Percentiles rank a stretch among this genome's conserved stretches.
Conservation (phyloP, 139 green algal genomes). For the Raphidocelis subcapitata region DNA sequence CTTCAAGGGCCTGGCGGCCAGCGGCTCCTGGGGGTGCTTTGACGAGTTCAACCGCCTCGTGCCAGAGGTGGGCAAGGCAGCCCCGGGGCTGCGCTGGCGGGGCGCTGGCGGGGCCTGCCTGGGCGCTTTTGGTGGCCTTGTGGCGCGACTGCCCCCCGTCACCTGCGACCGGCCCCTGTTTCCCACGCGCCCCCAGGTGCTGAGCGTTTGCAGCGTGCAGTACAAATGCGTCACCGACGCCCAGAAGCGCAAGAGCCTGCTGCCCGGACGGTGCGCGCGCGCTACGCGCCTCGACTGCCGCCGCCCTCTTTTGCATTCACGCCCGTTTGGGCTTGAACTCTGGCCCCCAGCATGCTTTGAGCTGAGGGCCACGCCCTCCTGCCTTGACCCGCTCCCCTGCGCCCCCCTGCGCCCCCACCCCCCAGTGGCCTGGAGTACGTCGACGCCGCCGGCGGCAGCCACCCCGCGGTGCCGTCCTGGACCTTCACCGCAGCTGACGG, state of each 20-base stretch:
- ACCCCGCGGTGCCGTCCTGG: conserved; percentile 64
- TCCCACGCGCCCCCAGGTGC: conserved; percentile 38
- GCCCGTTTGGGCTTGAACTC: not conserved
- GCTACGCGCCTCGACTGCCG: not conserved
- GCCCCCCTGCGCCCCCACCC: too few species aligned
- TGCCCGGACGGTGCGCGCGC: conserved; percentile 64
- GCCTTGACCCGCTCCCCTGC: too few species aligned
- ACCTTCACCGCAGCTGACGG: conserved; percentile 84
- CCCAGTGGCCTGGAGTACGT: conserved; percentile 78
- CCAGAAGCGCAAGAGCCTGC: conserved; percentile 79
- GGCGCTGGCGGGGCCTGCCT: too few species aligned
- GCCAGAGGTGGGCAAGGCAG: too few species aligned
- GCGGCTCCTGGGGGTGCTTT: conserved; percentile 82
- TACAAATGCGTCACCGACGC: conserved; percentile 85
- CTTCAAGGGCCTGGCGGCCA: conserved; percentile 78
- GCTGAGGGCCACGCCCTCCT: too few species aligned
- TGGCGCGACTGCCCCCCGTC: too few species aligned
- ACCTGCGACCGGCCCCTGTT: too few species aligned
- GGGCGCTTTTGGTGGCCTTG: too few species aligned
- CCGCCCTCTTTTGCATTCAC: not conserved
- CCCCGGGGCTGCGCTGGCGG: too few species aligned
- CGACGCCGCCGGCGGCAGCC: conserved; percentile 60
- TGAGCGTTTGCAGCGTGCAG: conserved; percentile 82
- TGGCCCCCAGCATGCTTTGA: not conserved
- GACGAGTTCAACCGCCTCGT: conserved; percentile 76